Evolutionary conservation across 177 flowering plant genomes (phyloP).

Genomic region (Vitis hybrid): DNA sequence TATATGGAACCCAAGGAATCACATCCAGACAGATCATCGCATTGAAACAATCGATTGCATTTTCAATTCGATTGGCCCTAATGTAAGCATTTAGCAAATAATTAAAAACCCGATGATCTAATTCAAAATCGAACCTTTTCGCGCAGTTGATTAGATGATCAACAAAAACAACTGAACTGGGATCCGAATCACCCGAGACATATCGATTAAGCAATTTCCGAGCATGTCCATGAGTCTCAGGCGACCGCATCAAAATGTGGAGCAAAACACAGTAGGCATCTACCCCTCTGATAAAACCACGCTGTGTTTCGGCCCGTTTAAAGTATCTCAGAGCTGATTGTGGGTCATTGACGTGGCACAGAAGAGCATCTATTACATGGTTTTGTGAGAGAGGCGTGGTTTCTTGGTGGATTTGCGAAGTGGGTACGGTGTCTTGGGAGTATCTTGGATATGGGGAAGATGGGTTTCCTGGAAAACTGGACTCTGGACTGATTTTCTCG

Average conservation of each 20-base stretch:
- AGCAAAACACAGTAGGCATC: slow-evolving; percentile 51
- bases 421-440: not conserved
- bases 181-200: slow-evolving; percentile 28
- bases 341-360: slow-evolving; percentile 38
- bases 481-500: slow-evolving; percentile 10
- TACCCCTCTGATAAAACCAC: slow-evolving; percentile 29
- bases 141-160: slow-evolving; percentile 36
- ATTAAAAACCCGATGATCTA: slow-evolving; percentile 31
- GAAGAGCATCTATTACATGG: slow-evolving; percentile 39
- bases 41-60: slow-evolving; percentile 53
- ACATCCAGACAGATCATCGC: slow-evolving; percentile 34
- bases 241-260: slow-evolving; percentile 41
- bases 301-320: slow-evolving; percentile 27
- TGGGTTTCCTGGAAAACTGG: not conserved
- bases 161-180: slow-evolving; percentile 25
- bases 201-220: slow-evolving; percentile 30
- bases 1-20: slow-evolving; percentile 22
- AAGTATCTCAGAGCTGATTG: slow-evolving; percentile 42
- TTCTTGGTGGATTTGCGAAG: not conserved
- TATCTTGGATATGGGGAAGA: not conserved
- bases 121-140: slow-evolving; percentile 32
- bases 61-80: slow-evolving; percentile 28
- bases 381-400: slow-evolving; percentile 5
- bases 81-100: slow-evolving; percentile 52
- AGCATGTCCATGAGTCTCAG: slow-evolving; percentile 10